Percentiles rank a stretch among this genome's conserved stretches.
Evolutionary conservation across 139 green algal genomes (phyloP).

Genomic region (Volvox reticuliferus): DNA sequence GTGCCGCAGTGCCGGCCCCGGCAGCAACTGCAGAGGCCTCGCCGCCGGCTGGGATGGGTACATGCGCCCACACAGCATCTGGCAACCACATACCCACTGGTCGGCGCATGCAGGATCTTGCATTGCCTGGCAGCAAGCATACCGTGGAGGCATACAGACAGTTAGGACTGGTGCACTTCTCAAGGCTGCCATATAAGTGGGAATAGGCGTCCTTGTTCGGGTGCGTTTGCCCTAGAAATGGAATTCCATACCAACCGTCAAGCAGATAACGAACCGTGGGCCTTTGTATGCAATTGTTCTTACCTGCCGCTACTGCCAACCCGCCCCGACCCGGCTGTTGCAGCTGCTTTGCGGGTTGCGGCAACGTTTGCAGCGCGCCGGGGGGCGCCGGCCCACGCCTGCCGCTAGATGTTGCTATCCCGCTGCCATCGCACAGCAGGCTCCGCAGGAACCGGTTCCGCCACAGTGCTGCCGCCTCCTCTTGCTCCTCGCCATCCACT

Average conservation of each 20-base stretch:
- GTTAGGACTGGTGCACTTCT: no score
- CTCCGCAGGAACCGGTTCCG: slow-evolving; percentile 36
- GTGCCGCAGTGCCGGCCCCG: no score
- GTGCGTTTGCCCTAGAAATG: no score
- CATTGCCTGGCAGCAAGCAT: not conserved
- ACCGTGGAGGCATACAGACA: no score
- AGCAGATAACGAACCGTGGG: not conserved
- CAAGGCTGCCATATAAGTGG: no score
- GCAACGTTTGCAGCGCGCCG: not conserved
- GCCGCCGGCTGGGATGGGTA: not conserved
- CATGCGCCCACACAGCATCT: slow-evolving; percentile 12
- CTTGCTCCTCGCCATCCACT: slow-evolving; percentile 8
- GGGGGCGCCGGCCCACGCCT: not conserved
- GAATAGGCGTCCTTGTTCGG: no score
- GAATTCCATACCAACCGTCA: not conserved
- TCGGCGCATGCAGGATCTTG: not conserved
- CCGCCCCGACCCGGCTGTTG: not conserved
- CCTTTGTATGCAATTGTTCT: not conserved
- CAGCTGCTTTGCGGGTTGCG: no score
- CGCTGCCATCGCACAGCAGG: not conserved
- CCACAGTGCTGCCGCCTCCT: slow-evolving; percentile 36
- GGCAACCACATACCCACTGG: slow-evolving; percentile 42
- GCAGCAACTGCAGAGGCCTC: not conserved
- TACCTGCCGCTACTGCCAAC: not conserved
- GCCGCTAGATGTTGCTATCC: not conserved